A percentile compares a stretch with the other conserved stretches of the same genome.
These are phyloP conservation scores for Calonectria honghensis DNA, from an alignment of 2,329 filamentous ascomycete genomes.

Conservation along the genomic window DNA sequence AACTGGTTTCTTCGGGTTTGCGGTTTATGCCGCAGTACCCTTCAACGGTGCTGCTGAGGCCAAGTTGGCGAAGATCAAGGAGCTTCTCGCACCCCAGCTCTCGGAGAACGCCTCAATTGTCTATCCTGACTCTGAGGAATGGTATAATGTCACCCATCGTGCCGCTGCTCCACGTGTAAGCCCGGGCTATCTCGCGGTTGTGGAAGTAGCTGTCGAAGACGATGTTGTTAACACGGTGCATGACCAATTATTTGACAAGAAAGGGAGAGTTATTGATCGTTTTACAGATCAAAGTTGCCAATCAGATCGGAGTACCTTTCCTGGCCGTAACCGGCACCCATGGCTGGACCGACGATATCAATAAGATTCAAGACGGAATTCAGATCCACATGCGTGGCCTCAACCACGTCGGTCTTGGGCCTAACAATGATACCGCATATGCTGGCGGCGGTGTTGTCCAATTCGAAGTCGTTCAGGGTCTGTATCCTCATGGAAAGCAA, in stretches of 20 bases:
- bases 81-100: not conserved
- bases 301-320: not conserved
- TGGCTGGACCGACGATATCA: constrained; percentile 12
- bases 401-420: not conserved
- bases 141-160: not conserved
- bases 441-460: constrained; percentile 2
- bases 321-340: not conserved
- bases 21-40: not conserved
- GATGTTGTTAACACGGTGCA: constrained; percentile 1
- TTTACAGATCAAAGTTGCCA: constrained; percentile 3
- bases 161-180: not conserved
- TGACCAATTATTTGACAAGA: not conserved
- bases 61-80: not conserved
- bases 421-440: constrained; percentile 2
- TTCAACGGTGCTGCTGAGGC: not conserved
- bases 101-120: constrained; percentile 1
- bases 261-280: not conserved
- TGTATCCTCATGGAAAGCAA: constrained; percentile 5
- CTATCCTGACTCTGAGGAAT: not conserved
- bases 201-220: not conserved
- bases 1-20: not conserved
- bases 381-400: constrained; percentile 18
- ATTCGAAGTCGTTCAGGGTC: constrained; percentile 15
- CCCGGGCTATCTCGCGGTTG: constrained; percentile 6
- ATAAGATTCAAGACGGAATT: not conserved